Percentiles rank a stretch among this genome's conserved stretches.
These are phyloP conservation scores for Tritrichomonas foetus DNA, from an alignment of 208 protist genomes.

Conservation along the genomic window DNA sequence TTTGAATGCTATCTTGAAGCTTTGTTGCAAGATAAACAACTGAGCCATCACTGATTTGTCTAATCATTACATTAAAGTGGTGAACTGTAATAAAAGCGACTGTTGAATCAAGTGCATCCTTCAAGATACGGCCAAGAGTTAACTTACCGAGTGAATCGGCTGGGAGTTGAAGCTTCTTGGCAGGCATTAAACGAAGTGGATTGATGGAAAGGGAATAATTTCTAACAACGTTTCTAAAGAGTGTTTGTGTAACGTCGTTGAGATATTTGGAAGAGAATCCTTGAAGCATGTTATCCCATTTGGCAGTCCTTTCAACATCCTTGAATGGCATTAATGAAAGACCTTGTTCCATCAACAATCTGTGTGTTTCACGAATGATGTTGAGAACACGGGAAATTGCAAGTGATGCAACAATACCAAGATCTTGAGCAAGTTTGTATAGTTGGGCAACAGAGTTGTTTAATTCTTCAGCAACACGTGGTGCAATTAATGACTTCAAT, in stretches of 20 bases:
- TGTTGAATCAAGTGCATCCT: neutral
- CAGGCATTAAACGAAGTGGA: neutral
- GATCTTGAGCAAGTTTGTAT: neutral
- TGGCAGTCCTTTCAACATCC: neutral
- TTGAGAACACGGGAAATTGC: neutral
- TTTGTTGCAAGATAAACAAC: neutral
- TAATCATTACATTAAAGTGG: neutral
- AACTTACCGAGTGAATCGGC: neutral
- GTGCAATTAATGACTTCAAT: neutral
- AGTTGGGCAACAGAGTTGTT: neutral
- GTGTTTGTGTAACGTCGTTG: neutral
- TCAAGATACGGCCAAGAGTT: neutral
- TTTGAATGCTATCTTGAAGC: neutral
- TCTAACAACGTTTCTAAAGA: neutral
- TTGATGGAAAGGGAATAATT: neutral
- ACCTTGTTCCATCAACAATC: neutral
- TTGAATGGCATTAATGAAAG: neutral
- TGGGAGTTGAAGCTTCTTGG: neutral
- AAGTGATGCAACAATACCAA: neutral
- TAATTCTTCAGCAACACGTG: neutral
- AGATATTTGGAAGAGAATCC: neutral
- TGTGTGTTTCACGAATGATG: neutral
- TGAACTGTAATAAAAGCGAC: neutral
- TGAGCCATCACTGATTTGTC: neutral
- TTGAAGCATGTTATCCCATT: neutral